Evolutionary conservation across 1,139 yeast species (phyloP), one percentile per base, ranked within the genome.

Genomic region (Saccharomyces hybrid): DNA sequence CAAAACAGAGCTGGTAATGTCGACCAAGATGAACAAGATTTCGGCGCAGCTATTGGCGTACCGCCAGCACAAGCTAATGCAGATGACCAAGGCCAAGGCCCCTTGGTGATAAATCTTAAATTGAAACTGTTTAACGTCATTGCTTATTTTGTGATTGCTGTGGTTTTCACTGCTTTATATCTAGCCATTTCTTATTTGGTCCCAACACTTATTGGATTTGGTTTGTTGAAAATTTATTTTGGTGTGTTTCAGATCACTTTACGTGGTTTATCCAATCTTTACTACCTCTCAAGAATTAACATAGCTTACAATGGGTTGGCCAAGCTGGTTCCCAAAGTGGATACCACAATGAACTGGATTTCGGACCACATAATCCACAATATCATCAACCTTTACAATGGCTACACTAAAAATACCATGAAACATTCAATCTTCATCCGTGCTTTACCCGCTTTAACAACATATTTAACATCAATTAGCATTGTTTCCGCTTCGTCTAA

Each of bases 151-250:
- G 56, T 61, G 41, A 65, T 74, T 26, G 70, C 80, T 38, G 78
- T 82, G 57, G 61, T 75, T 2, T 68, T 79, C 25, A 72, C 80
- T 7, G 66, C 78, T 0, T 67, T 73, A 1, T 78, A 77, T 52
- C 64, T 83, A 49, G 72, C 78, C 38, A 53, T 75, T 5, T 72
- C 81, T 3, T 84, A 83, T 62, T 72, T 80, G 42, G 59, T 82
- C 1, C 90, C 90, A 0, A 79, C 83, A 5, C 19, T 19, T 19
- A 53, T 80, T 11, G 88, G 88, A 3, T 60, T 55, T 51, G 55
- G 58, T 2, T 55, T 69, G 42, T 34, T 66, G 13, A 58, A 54
- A 32, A 5, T 60, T 3, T 65, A 64, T 44, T 31, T 56, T 9
- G 41, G 54, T 9, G 42, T 63, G 19, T 25, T 56, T 9, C 51